Percentiles rank a stretch among this genome's conserved stretches.
Evolutionary conservation across 208 protist species (phyloP).

Genomic region (Endotrypanum monterogeii): DNA sequence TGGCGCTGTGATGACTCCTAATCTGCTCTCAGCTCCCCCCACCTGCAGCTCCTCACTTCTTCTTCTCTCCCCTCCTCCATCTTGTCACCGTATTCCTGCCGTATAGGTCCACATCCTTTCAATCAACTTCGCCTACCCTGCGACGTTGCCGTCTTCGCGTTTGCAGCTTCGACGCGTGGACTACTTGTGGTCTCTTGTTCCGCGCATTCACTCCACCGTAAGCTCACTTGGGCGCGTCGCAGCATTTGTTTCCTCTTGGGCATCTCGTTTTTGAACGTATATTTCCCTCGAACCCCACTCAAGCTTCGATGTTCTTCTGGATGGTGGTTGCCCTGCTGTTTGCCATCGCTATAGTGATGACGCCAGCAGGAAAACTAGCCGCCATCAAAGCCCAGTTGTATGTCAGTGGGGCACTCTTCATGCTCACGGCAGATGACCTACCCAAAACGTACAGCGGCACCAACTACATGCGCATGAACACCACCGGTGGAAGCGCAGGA

Average conservation of each 20-base stretch:
- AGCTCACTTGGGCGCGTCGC: neutral
- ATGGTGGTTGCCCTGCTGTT: slow-evolving; percentile 65
- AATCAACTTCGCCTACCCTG: neutral
- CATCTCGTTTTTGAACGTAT: neutral
- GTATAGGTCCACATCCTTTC: neutral
- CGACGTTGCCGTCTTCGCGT: neutral
- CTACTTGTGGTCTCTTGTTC: neutral
- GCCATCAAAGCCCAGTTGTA: slow-evolving; percentile 61
- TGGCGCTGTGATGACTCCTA: neutral
- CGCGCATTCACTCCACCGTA: neutral
- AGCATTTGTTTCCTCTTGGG: too few relatives aligned
- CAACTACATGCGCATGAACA: slow-evolving; percentile 66
- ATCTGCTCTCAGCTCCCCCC: neutral
- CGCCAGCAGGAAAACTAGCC: slow-evolving; percentile 41
- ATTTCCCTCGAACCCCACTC: neutral
- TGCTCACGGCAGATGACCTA: slow-evolving; percentile 71
- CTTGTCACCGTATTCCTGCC: neutral
- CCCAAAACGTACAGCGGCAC: slow-evolving; percentile 63
- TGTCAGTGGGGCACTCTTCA: slow-evolving; percentile 55
- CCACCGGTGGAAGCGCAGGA: slow-evolving; percentile 29
- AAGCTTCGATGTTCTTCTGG: slow-evolving; percentile 65
- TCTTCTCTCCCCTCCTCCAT: neutral
- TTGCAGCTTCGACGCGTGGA: neutral
- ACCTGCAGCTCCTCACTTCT: neutral
- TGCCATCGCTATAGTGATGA: slow-evolving; percentile 49